Evolutionary conservation across 345 rosid species (phyloP), one percentile per base, ranked within the genome.

Genomic region (Moricandia arvensis): DNA sequence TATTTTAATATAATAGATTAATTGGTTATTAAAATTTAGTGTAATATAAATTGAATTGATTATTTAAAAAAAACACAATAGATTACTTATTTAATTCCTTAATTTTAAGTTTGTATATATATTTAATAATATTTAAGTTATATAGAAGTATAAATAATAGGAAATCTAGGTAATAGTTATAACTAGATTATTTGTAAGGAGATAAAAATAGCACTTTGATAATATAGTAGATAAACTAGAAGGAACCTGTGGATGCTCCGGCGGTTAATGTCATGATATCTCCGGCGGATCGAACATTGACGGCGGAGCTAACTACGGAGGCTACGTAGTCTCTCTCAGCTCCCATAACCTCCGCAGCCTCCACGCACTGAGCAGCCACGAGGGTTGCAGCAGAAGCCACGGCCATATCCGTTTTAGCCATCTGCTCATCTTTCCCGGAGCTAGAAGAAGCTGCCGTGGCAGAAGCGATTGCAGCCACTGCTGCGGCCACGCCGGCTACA

Each of bases 231-330:
- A n/a, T n/a, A 3, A 59, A 15, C 3, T 3, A 53, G 31, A 17
- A 45, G 4, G 5, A 81, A 91, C 97, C 94, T 30, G 98, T 89
- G 26, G 98, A 93, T 1, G 98, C 98, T 6, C 85, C 96, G 0
- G 98, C 96, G 3, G 98, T 94, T 75, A 94, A 55, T 0, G 97
- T 87, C 95, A 89, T 86, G 61, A 94, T 89, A 76, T 94, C 98
- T 0, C 97, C 96, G 0, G 96, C 83, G 0, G 96, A 88, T 4
- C 91, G 84, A 15, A 94, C 96, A 64, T 86, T 91, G 5, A 94
- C 95, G 0, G 98, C 98, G 0, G 98, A 94, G 78, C 88, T 84
- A n/a, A 94, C 86, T 5, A 90, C 88, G 0, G 88, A 79, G 27
- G 97, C 87, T 27, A 93, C 80, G 30, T 87, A 90, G 10, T 91